Percentiles rank a stretch among this genome's conserved stretches.
phyloP scores from a whole-genome alignment of 2,329 filamentous ascomycete species.

The Fusarium sp. region DNA sequence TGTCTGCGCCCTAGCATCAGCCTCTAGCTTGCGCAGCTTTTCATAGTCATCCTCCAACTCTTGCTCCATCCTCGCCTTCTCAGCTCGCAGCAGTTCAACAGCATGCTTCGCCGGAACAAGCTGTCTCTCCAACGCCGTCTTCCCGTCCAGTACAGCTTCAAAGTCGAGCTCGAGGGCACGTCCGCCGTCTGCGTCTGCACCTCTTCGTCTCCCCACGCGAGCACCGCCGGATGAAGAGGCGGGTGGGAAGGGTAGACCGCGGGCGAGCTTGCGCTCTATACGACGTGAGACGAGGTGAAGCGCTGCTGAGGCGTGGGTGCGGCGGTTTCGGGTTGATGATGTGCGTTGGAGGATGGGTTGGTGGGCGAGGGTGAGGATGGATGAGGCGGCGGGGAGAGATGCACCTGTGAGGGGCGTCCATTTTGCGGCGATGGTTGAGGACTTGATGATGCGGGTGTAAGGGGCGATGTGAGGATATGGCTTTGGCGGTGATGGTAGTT shows the following conservation, averaged over 20 bases:
- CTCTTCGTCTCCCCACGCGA: constrained; percentile 13
- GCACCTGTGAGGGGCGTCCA: constrained; percentile 69
- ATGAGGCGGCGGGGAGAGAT: constrained; percentile 65
- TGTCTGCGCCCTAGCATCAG: constrained; percentile 66
- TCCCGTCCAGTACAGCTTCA: constrained; percentile 71
- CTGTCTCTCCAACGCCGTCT: constrained; percentile 64
- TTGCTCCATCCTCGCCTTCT: constrained; percentile 66
- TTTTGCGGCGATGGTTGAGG: constrained; percentile 73
- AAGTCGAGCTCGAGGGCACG: constrained; percentile 72
- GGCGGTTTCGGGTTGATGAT: constrained; percentile 58
- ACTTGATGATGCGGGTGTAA: constrained; percentile 65
- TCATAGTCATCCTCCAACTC: constrained; percentile 67
- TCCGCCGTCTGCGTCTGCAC: constrained; percentile 49
- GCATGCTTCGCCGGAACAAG: constrained; percentile 72
- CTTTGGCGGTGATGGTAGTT: constrained; percentile 44
- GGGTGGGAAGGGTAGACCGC: constrained; percentile 74
- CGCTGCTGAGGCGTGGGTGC: constrained; percentile 64
- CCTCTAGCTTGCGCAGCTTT: constrained; percentile 61
- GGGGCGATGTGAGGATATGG: constrained; percentile 63
- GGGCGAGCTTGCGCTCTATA: constrained; percentile 67
- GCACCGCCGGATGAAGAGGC: constrained; percentile 46
- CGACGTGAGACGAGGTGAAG: constrained; percentile 65
- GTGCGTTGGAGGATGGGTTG: constrained; percentile 70
- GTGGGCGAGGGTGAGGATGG: constrained; percentile 68
- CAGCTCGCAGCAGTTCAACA: constrained; percentile 67